Conservation (phyloP, 1,284 basidiomycete species). For the Sphagnurus paluster region DNA sequence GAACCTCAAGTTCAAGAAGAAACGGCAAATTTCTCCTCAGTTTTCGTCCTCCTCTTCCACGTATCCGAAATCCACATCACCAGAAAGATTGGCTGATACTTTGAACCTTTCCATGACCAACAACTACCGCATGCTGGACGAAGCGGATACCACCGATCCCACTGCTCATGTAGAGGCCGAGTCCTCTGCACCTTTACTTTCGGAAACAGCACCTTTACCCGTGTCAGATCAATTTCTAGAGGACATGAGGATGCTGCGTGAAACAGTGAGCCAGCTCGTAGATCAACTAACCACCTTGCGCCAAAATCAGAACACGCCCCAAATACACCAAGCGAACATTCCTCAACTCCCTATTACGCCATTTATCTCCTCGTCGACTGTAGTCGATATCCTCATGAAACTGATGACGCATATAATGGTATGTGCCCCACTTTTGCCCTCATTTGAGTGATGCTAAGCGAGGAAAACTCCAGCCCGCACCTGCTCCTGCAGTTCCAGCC, state of each 20-base stretch:
- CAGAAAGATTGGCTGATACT: background rate
- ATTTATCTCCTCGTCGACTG: too few species aligned
- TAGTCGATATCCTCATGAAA: too few species aligned
- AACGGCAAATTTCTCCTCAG: background rate
- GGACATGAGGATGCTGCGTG: background rate
- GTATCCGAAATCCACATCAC: constrained; percentile 4
- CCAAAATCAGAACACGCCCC: background rate
- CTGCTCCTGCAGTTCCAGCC: background rate
- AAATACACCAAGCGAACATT: too few species aligned
- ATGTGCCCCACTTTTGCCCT: too few species aligned
- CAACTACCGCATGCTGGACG: background rate
- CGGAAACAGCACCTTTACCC: background rate
- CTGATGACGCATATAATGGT: too few species aligned
- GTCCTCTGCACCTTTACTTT: too few species aligned
- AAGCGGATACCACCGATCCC: background rate
- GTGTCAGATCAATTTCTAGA: background rate
- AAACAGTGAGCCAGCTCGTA: background rate
- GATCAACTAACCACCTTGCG: background rate
- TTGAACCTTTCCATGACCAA: background rate
- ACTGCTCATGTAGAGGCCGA: too few species aligned
- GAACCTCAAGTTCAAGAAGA: background rate
- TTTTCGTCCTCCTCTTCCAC: constrained; percentile 5
- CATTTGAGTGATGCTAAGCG: too few species aligned
- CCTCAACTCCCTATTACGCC: too few species aligned
- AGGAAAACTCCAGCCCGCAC: background rate